Evolutionary conservation across 192 early-diverging fungal genomes (phyloP), one percentile per base, ranked within the genome.

Genomic region (Backusella macrospora): DNA sequence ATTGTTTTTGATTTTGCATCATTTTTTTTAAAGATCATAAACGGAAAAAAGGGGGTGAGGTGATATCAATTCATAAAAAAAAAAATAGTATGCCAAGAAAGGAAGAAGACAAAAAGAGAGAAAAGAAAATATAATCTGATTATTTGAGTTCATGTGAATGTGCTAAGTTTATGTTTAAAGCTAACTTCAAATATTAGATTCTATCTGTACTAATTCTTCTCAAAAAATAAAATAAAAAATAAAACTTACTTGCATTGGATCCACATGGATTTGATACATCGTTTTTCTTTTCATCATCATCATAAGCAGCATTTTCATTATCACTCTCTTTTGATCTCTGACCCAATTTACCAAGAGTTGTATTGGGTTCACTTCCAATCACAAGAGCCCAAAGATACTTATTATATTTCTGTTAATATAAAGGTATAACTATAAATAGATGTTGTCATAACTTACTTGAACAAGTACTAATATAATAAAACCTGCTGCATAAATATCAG

Each of bases 321-420:
- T 34, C 49, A 18, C 21, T n/a, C 16, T 59, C 48, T 8, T 18
- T 26, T 10, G 10, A 23, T 4, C 4, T 59, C 18, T 59, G 52
- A 12, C 65, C 73, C 29, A 75, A 45, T 48, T 37, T 46, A 37
- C 73, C 73, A 5, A 75, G 49, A 62, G 55, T 34, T 47, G 66
- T 69, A 29, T 40, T 18, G 6, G 73, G 40, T 29, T 69, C 73
- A 44, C 73, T 75, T 48, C 73, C 73, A 34, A 75, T 34, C 12
- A 75, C 67, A 69, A 75, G 65, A 21, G 68, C 73, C 73, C 65
- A 68, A 15, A 59, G 18, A n/a, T 75, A 75, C 55, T 75, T 42
- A 38, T 16, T 16, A 55, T 64, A 70, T 18, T 34, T 34, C 29
- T 34, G 29, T 34, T 34, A 34, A 34, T 34, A 34, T 34, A 34